Conservation (phyloP, 176 grass and related monocot species). For the Oryza meyeriana region DNA sequence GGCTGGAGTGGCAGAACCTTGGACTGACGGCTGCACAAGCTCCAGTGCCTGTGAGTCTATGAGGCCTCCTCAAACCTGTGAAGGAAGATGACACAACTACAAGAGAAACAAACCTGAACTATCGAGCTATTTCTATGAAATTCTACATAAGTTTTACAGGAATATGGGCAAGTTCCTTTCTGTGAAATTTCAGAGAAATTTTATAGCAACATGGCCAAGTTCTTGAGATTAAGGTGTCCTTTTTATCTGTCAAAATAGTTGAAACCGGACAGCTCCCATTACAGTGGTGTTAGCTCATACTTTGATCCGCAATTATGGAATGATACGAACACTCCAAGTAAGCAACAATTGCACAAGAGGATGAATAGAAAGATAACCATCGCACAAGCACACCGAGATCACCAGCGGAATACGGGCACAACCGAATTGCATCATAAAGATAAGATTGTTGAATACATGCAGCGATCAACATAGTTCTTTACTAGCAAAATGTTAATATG, state of each 20-base stretch:
- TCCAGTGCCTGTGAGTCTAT: conserved; percentile 52
- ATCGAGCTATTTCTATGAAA: neutral
- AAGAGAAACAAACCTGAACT: too few relatives aligned
- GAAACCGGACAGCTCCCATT: too few relatives aligned
- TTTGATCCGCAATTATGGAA: too few relatives aligned
- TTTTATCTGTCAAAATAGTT: too few relatives aligned
- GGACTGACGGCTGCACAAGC: conserved; percentile 60
- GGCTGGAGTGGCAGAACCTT: too few relatives aligned
- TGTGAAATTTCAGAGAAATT: neutral
- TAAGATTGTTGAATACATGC: conserved; percentile 9
- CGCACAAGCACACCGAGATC: neutral
- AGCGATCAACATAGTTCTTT: neutral
- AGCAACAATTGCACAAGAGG: neutral
- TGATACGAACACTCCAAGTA: too few relatives aligned
- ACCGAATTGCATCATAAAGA: neutral
- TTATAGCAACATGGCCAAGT: too few relatives aligned
- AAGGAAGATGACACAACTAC: neutral
- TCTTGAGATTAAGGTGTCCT: too few relatives aligned
- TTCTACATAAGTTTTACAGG: too few relatives aligned
- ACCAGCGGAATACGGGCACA: neutral
- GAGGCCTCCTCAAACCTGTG: conserved; percentile 77
- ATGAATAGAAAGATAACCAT: neutral
- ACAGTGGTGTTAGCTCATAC: too few relatives aligned
- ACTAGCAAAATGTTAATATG: neutral
- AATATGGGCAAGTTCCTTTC: too few relatives aligned